Evolutionary conservation across 2,329 filamentous ascomycete genomes (phyloP).

Genomic region (Aureobasidium namibiae): DNA sequence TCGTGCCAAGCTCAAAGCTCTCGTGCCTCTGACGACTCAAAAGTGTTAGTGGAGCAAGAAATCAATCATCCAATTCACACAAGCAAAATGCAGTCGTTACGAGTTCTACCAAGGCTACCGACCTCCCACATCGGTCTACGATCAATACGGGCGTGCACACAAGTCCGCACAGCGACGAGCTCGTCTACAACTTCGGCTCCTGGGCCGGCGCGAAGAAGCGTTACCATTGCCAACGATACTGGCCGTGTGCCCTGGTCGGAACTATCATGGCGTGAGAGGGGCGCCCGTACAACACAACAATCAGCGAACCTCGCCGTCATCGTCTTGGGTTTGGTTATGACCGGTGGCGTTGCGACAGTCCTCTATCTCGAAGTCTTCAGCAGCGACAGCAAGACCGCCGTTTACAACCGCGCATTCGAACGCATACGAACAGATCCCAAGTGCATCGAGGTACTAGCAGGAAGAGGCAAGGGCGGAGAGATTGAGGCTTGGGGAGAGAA

Average conservation of each 20-base stretch:
- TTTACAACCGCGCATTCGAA: slow-evolving; percentile 82
- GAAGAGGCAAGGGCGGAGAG: slow-evolving; percentile 38
- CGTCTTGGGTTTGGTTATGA: slow-evolving; percentile 63
- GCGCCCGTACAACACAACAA: slow-evolving; percentile 78
- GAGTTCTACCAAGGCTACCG: background rate
- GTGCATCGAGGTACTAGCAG: slow-evolving; percentile 67
- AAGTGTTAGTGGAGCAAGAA: background rate
- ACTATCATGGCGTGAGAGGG: slow-evolving; percentile 68
- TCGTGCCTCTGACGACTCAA: background rate
- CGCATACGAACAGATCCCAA: slow-evolving; percentile 64
- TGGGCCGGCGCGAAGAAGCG: slow-evolving; percentile 49
- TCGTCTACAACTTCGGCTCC: slow-evolving; percentile 31
- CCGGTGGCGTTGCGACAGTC: slow-evolving; percentile 68
- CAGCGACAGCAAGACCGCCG: slow-evolving; percentile 70
- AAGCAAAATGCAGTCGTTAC: slow-evolving; percentile 1
- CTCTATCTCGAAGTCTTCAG: slow-evolving; percentile 79
- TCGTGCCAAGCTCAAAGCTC: slow-evolving; percentile 1
- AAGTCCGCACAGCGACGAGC: slow-evolving; percentile 17
- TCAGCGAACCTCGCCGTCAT: slow-evolving; percentile 80
- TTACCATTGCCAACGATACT: slow-evolving; percentile 81
- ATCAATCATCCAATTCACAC: background rate
- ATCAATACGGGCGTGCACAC: background rate
- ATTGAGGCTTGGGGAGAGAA: slow-evolving; percentile 77
- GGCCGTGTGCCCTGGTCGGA: slow-evolving; percentile 74
- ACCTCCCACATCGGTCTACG: background rate